Evolutionary conservation across 768 basidiomycete species (phyloP).

Genomic region (Suillus weaverae): DNA sequence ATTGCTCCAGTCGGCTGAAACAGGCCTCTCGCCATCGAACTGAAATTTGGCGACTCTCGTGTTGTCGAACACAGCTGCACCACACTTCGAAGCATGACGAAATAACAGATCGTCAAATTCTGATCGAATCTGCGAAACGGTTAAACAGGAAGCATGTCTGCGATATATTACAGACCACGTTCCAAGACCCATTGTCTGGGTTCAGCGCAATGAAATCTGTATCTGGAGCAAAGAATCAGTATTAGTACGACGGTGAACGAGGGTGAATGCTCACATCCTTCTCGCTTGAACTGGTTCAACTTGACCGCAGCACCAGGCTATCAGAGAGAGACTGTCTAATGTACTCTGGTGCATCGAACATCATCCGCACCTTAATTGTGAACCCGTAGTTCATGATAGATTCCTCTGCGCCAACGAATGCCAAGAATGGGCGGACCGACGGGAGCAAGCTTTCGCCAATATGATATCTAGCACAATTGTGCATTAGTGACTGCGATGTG

Average conservation of each 20-base stretch:
- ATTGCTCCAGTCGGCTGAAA: constrained; percentile 27
- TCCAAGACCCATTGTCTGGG: constrained; percentile 57
- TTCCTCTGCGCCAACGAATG: constrained; percentile 58
- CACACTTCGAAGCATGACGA: constrained; percentile 53
- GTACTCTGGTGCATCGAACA: not conserved
- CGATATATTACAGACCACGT: constrained; percentile 46
- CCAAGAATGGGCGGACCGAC: constrained; percentile 55
- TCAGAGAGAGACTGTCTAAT: not conserved
- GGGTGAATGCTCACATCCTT: constrained; percentile 49
- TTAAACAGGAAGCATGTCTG: not conserved
- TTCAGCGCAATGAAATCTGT: constrained; percentile 61
- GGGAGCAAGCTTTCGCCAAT: constrained; percentile 63
- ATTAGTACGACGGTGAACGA: not conserved
- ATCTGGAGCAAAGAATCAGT: constrained; percentile 34
- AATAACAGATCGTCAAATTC: constrained; percentile 62
- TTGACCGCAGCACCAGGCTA: constrained; percentile 66
- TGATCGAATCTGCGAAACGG: constrained; percentile 46
- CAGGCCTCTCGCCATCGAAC: constrained; percentile 26
- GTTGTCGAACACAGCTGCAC: constrained; percentile 55
- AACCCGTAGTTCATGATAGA: constrained; percentile 52
- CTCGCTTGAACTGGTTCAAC: constrained; percentile 61
- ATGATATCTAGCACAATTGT: constrained; percentile 43
- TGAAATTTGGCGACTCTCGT: constrained; percentile 46
- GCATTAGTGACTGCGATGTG: not conserved
- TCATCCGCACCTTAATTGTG: constrained; percentile 40